Evolutionary conservation across 208 protist species (phyloP).

Genomic region (Crithidia fasciculata): DNA sequence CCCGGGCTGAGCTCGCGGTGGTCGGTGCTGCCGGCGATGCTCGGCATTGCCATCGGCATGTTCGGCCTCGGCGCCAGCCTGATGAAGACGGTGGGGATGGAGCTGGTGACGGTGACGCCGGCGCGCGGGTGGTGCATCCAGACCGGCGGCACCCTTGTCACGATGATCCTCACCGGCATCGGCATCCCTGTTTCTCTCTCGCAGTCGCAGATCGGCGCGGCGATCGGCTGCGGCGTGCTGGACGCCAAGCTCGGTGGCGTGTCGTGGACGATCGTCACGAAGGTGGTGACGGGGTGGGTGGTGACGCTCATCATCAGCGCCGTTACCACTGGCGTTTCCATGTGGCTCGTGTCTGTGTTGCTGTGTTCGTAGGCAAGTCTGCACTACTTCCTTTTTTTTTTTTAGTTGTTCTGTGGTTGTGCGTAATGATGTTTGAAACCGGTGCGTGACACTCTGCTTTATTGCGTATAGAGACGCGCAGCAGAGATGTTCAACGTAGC

Average conservation of each 20-base stretch:
- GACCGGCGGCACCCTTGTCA: constrained; percentile 76
- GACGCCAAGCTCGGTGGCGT: constrained; percentile 67
- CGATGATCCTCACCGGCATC: constrained; percentile 83
- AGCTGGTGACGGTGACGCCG: constrained; percentile 87
- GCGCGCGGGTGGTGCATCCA: constrained; percentile 86
- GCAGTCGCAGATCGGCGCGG: constrained; percentile 79
- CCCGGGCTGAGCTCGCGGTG: constrained; percentile 56
- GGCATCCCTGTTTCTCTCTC: constrained; percentile 85
- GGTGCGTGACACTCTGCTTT: too few species aligned
- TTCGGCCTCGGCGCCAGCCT: constrained; percentile 73
- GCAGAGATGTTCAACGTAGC: too few species aligned
- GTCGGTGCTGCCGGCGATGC: constrained; percentile 80
- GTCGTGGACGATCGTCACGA: constrained; percentile 68
- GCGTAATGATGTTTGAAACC: too few species aligned
- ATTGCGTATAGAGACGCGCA: too few species aligned
- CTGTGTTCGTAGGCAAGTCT: constrained; percentile 33
- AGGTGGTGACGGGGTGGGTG: constrained; percentile 78
- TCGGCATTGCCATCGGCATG: constrained; percentile 87
- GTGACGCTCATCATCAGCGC: constrained; percentile 80
- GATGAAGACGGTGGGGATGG: constrained; percentile 87
- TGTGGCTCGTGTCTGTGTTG: constrained; percentile 45
- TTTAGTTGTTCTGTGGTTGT: neutral
- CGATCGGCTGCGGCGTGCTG: constrained; percentile 80
- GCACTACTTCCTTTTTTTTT: too few species aligned
- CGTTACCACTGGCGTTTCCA: constrained; percentile 57